These are phyloP conservation scores for Perilla frutescens DNA, from an alignment of 257 asterid species.

Conservation along the genomic window DNA sequence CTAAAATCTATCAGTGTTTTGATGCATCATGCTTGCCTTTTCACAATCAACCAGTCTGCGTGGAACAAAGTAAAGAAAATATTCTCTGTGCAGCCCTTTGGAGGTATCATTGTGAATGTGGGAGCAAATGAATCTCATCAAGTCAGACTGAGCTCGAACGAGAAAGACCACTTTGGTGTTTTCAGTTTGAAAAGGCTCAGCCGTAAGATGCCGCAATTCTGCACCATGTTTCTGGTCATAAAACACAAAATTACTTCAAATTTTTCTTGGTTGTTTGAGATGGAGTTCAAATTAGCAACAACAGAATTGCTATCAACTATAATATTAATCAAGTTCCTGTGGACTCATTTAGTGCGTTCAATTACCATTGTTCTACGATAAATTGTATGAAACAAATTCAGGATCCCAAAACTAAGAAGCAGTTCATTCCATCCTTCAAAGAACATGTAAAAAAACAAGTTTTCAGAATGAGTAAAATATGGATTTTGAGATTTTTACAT, in stretches of 20 bases:
- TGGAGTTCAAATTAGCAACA: neutral
- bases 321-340: neutral
- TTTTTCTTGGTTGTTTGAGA: neutral
- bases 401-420: neutral
- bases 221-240: constrained; percentile 83
- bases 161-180: constrained; percentile 85
- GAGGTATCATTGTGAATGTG: constrained; percentile 80
- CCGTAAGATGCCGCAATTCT: constrained; percentile 82
- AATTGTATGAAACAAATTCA: neutral
- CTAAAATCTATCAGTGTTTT: constrained; percentile 12
- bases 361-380: neutral
- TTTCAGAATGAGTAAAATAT: no score
- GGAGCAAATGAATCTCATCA: constrained; percentile 80
- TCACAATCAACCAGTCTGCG: constrained; percentile 93
- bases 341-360: neutral
- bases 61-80: constrained; percentile 91
- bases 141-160: constrained; percentile 75
- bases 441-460: no score
- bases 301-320: neutral
- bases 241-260: constrained; percentile 6
- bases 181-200: constrained; percentile 87
- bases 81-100: constrained; percentile 87
- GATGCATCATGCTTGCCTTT: constrained; percentile 58
- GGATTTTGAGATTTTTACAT: no score
- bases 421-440: neutral